phyloP scores from a whole-genome alignment of 1,139 yeast genomes.

The Yamadazyma spencermartinsiae region DNA sequence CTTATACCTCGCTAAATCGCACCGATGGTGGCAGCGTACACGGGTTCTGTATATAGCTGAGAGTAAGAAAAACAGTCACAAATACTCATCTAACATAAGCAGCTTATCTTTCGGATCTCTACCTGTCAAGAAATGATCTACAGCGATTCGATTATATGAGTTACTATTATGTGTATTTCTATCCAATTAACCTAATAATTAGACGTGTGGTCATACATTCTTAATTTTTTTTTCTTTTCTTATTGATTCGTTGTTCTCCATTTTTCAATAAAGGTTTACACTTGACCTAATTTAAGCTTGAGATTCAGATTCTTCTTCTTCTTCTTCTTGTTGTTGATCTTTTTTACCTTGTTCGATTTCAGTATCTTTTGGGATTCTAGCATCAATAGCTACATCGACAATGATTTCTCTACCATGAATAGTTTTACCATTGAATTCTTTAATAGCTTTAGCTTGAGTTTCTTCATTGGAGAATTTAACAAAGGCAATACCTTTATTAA shows the following conservation, averaged over 20 bases:
- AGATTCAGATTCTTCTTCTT: not conserved
- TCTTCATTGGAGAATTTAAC: slow-evolving; percentile 52
- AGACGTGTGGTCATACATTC: not conserved
- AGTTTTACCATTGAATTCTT: slow-evolving; percentile 51
- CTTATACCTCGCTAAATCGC: too few species aligned
- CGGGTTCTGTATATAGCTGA: too few species aligned
- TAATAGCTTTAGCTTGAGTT: slow-evolving; percentile 49
- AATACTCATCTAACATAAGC: too few species aligned
- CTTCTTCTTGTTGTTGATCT: slow-evolving; percentile 1
- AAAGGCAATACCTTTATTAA: slow-evolving; percentile 66
- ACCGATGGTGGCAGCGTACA: not conserved
- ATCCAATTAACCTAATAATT: slow-evolving; percentile 3
- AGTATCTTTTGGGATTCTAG: slow-evolving; percentile 30
- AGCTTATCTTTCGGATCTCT: too few species aligned
- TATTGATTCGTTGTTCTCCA: not conserved
- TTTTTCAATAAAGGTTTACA: not conserved
- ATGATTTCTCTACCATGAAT: slow-evolving; percentile 54
- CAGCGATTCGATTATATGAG: not conserved
- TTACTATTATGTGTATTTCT: slow-evolving; percentile 1
- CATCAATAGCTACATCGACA: slow-evolving; percentile 60
- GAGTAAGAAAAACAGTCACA: too few species aligned
- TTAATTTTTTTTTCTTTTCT: not conserved
- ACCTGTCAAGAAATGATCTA: too few species aligned
- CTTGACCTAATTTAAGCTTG: not conserved
- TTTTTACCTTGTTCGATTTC: slow-evolving; percentile 10